Evolutionary conservation across 139 green algal species (phyloP).

Genomic region (Parachlorella kessleri): DNA sequence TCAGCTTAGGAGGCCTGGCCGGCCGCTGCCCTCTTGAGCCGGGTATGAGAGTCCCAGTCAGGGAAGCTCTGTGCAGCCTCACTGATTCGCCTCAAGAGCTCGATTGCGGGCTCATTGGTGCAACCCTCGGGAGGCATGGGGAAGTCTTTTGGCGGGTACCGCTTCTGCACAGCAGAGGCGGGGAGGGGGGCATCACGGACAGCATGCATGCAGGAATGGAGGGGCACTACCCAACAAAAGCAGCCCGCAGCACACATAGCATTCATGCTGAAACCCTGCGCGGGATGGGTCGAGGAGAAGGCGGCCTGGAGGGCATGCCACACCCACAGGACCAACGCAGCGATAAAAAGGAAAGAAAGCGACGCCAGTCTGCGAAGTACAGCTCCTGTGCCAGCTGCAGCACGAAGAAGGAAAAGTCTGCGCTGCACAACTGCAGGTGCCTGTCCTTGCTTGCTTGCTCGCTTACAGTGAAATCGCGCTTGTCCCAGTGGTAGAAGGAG

Average conservation of each 20-base stretch:
- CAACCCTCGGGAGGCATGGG: slow-evolving; percentile 48
- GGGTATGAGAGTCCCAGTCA: neutral
- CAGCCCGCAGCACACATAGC: neutral
- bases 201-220: neutral
- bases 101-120: slow-evolving; percentile 36
- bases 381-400: neutral
- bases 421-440: neutral
- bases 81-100: slow-evolving; percentile 41
- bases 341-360: too few relatives aligned
- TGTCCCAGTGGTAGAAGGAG: slow-evolving; percentile 76
- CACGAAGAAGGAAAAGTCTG: neutral
- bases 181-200: neutral
- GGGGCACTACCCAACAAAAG: neutral
- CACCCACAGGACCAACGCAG: too few relatives aligned
- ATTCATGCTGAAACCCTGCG: too few relatives aligned
- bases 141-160: slow-evolving; percentile 50
- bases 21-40: neutral
- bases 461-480: slow-evolving; percentile 56
- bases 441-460: too few relatives aligned
- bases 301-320: neutral
- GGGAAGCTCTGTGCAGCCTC: neutral
- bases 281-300: neutral
- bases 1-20: too few relatives aligned
- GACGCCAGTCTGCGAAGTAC: neutral
- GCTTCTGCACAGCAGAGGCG: slow-evolving; percentile 5